Base-by-base conservation (phyloP, 129 eudicot genomes). In the Artemisia annua region DNA sequence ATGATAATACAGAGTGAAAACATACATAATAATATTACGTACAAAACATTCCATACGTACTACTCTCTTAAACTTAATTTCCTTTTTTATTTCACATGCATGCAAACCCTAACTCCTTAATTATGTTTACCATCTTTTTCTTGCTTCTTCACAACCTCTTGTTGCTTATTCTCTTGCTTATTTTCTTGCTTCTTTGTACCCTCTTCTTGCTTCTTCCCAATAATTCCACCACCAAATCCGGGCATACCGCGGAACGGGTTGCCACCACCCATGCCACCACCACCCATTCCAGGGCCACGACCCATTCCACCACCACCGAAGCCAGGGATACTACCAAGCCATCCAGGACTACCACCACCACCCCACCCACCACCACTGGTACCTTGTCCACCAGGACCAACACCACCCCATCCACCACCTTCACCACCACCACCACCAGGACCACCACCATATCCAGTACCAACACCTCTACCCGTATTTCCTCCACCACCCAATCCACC, bases 311-410 rank as follows among this genome's bases (percentile, higher is more conserved):
- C 67, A 0, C 78, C 78, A 12, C 77, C 69, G 26, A 62, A 43
- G 3, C 86, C 86, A 19, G 75, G 78, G 24, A 59, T 17, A 13
- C 70, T 46, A 10, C 86, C 80, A 20, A 66, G 50, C 78, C 83
- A 73, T 18, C 87, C 84, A 46, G 74, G 73, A 17, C 83, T 75
- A n/a, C 83, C 76, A 18, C 87, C 87, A 20, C 84, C 76, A 12
- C 83, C 80, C 22, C 24, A 63, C 5, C 75, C 80, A 56, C 83
- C 83, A 1, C 67, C 85, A 66, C 66, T 63, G 0, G 50, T 67
- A 3, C 75, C 71, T 55, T 39, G 46, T 0, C 78, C 65, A n/a
- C 74, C 71, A 2, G 62, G 39, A 26, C 55, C 70, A 49, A 55
- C 52, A 11, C 18, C 18, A 11, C 80, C 80, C 11, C 68, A 62